Evolutionary conservation across 164 flowering plant genomes (phyloP).

Genomic region (Vitis amurensis): DNA sequence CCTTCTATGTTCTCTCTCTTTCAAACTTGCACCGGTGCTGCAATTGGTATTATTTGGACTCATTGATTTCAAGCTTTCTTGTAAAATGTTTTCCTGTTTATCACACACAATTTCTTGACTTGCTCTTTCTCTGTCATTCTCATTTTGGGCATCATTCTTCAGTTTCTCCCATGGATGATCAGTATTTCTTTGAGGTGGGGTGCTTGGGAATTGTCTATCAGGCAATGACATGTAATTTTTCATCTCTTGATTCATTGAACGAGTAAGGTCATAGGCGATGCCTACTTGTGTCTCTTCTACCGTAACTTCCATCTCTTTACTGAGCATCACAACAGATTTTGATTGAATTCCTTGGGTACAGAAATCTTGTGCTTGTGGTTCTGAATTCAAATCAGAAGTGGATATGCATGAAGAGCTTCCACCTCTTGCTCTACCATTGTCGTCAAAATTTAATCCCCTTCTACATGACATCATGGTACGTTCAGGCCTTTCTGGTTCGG

Average conservation of each 20-base stretch:
- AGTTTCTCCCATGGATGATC: conserved; percentile 4
- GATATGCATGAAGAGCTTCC: conserved; percentile 15
- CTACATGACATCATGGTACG: conserved; percentile 41
- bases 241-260: conserved; percentile 13
- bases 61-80: conserved; percentile 6
- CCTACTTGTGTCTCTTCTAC: conserved; percentile 25
- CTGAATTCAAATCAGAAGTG: conserved; percentile 12
- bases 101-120: conserved; percentile 14
- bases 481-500: conserved; percentile 10
- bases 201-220: conserved; percentile 14
- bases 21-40: conserved; percentile 19
- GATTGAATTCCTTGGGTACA: conserved; percentile 1
- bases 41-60: conserved; percentile 22
- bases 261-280: conserved; percentile 29
- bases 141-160: background rate
- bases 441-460: conserved; percentile 57
- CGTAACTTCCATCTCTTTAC: conserved; percentile 17
- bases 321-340: conserved; percentile 2
- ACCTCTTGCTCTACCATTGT: conserved; percentile 25
- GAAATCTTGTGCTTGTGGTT: conserved; percentile 21
- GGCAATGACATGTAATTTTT: conserved; percentile 21
- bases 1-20: conserved; percentile 20
- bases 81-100: conserved; percentile 7
- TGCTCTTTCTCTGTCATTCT: conserved; percentile 1
- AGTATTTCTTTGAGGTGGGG: conserved; percentile 11